phyloP scores from a whole-genome alignment of 306 rosid species.

The Lathyrus oleraceus region DNA sequence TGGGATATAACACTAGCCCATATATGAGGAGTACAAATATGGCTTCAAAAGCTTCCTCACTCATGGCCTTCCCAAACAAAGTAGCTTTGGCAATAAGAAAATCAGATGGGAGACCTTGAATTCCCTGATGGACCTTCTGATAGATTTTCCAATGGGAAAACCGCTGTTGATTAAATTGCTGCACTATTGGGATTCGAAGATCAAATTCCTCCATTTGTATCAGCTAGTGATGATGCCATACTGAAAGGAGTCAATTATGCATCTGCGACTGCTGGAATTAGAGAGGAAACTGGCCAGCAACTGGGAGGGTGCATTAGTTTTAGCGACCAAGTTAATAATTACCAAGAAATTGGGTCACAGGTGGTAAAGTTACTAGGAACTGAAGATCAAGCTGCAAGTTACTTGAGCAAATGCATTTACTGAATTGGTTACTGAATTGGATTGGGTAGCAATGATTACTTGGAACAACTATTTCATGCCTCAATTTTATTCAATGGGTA shows the following conservation, averaged over 20 bases:
- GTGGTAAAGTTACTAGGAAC: constrained; percentile 64
- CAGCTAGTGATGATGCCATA: constrained; percentile 59
- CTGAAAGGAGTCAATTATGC: constrained; percentile 87
- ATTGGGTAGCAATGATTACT: constrained; percentile 91
- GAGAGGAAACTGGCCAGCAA: constrained; percentile 90
- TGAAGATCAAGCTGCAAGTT: constrained; percentile 66
- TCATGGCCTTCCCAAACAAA: no score
- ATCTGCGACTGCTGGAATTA: constrained; percentile 96
- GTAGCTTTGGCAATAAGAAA: no score
- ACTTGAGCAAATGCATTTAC: constrained; percentile 82
- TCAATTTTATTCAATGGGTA: constrained; percentile 52
- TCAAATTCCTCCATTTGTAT: constrained; percentile 54
- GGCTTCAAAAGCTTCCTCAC: no score
- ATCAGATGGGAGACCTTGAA: no score
- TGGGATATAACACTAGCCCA: no score
- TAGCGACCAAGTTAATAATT: constrained; percentile 76
- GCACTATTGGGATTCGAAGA: constrained; percentile 58
- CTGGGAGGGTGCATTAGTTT: constrained; percentile 79
- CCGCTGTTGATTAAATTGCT: constrained; percentile 59
- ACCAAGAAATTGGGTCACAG: constrained; percentile 63
- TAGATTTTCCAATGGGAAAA: constrained; percentile 60
- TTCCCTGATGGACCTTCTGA: constrained; percentile 58
- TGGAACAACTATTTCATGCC: constrained; percentile 97
- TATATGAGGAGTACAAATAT: no score
- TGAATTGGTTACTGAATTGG: constrained; percentile 78